Evolutionary conservation across 2,329 filamentous ascomycete species (phyloP), one percentile per base, ranked within the genome.

Genomic region (Xylaria polymorpha): DNA sequence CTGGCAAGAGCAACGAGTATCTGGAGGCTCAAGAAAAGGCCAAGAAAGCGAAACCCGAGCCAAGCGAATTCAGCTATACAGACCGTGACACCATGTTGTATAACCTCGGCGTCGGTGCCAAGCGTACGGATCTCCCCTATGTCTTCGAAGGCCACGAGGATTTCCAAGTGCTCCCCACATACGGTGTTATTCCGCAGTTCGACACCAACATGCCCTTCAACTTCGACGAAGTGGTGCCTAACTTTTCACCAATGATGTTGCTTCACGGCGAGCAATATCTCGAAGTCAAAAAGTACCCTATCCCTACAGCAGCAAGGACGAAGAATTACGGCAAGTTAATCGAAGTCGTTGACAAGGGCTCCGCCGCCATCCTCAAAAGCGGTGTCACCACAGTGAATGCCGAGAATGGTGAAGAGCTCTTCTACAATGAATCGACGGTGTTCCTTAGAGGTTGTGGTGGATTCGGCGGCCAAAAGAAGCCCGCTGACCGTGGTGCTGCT

Each of bases 201-300:
- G 92, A 92, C 83, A 91, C 94, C 69, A 87, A 92, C 74, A 85
- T 90, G 70, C 93, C 95, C 35, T 98, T 92, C 85, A 90, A 86
- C 81, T 87, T 96, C 76, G 88, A 90, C 78, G 89, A 94, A 66
- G 88, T 99, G 70, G 92, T 98, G 35, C 94, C 94, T 80, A 97
- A 98, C 86, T 99, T 98, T 86, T 94, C 90, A 44, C 95, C 94
- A 71, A 98, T 97, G 94, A 98, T 98, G 94, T 90, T 99, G 60
- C 91, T 99, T 29, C 96, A 99, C 84, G 96, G 96, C 79, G 96
- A 99, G 86, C 96, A 99, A 82, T 99, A 94, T 84, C 93, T 99
- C 72, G 96, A 99, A 83, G 88, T 99, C 78, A 90, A 91, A 79
- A 94, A 95, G 81, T 97, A 90, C 84, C 96, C 96, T 48, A 92